phyloP scores from a whole-genome alignment of 345 rosid genomes.

The Acer saccharum region DNA sequence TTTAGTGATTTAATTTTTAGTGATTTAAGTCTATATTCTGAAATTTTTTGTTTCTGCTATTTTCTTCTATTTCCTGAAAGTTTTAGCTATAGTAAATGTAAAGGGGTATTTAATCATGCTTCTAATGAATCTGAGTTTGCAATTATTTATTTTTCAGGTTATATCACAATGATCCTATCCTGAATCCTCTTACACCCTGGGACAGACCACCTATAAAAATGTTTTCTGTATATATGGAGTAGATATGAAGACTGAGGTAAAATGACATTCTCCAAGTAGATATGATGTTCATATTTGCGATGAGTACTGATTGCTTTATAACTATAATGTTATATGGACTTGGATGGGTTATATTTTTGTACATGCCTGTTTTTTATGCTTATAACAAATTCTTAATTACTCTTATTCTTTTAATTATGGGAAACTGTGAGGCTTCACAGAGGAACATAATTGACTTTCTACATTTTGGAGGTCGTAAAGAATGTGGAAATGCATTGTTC shows the following conservation, averaged over 20 bases:
- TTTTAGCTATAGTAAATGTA: conserved; percentile 6
- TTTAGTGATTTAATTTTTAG: background rate
- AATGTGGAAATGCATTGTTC: background rate
- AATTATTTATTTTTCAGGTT: conserved; percentile 54
- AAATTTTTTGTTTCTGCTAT: background rate
- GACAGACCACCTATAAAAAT: conserved; percentile 97
- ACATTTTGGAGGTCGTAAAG: background rate
- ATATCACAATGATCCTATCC: conserved; percentile 83
- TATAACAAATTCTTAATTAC: conserved; percentile 3
- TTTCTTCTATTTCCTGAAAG: background rate
- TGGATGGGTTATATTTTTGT: background rate
- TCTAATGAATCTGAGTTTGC: conserved; percentile 7
- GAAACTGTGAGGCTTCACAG: background rate
- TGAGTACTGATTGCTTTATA: background rate
- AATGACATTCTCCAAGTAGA: conserved; percentile 23
- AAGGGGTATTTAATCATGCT: conserved; percentile 2
- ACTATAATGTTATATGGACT: background rate
- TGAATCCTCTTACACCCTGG: conserved; percentile 97
- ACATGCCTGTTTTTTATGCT: background rate
- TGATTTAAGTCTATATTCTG: background rate
- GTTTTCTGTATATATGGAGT: conserved; percentile 93
- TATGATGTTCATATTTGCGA: conserved; percentile 2
- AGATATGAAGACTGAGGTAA: conserved; percentile 91
- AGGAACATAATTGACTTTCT: background rate
- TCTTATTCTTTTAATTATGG: background rate